A percentile compares a stretch with the other conserved stretches of the same genome.
Conservation (phyloP, 2,329 filamentous ascomycete species). For the Rhexocercosporidium sp. region DNA sequence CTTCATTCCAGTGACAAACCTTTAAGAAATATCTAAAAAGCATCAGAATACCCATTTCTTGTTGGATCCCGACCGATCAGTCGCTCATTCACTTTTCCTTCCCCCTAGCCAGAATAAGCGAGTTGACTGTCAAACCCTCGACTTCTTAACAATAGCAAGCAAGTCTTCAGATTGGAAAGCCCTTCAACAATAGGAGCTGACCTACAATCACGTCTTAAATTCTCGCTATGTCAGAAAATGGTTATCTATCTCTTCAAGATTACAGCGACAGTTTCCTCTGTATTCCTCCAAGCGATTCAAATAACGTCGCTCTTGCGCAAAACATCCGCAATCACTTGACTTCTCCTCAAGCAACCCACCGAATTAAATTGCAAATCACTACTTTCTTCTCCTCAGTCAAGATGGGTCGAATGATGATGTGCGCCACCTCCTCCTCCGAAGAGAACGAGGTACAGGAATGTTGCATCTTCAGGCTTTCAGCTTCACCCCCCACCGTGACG, state of each 20-base stretch:
- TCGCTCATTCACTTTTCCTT: background rate
- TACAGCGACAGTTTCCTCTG: too few relatives aligned
- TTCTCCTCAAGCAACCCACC: too few relatives aligned
- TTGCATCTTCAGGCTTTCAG: background rate
- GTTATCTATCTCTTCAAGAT: too few relatives aligned
- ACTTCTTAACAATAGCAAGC: background rate
- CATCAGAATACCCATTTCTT: too few relatives aligned
- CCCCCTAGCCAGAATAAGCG: background rate
- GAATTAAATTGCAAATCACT: background rate
- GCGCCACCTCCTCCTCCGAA: background rate
- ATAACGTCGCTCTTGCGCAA: too few relatives aligned
- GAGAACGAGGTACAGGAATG: background rate
- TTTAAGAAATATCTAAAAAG: too few relatives aligned
- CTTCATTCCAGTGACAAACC: too few relatives aligned
- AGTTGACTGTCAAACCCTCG: background rate
- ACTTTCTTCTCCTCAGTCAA: background rate
- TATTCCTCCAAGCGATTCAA: too few relatives aligned
- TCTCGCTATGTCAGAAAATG: too few relatives aligned
- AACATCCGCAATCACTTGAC: too few relatives aligned
- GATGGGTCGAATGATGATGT: background rate
- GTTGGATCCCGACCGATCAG: background rate
- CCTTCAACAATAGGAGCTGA: too few relatives aligned
- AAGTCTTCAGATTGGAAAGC: background rate
- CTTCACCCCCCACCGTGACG: background rate
- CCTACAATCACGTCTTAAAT: too few relatives aligned